Conservation (phyloP, 2,329 filamentous ascomycete genomes). For the Tolypocladium endophyticum region DNA sequence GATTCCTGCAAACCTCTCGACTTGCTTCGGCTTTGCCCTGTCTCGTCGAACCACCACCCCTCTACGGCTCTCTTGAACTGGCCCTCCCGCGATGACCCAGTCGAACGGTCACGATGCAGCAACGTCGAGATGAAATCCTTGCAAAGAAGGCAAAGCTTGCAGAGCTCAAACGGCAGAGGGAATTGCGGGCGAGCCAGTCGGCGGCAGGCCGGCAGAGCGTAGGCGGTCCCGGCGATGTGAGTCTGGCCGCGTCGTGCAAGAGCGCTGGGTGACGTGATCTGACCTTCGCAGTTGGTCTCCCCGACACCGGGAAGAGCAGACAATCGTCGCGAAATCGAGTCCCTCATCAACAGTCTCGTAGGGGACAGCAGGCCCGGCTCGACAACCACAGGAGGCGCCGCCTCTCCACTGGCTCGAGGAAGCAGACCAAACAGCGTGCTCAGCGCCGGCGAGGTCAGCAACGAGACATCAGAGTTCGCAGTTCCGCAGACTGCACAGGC, state of each 20-base stretch:
- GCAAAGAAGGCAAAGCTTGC: slow-evolving; percentile 96
- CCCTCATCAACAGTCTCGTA: slow-evolving; percentile 73
- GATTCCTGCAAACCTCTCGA: not conserved
- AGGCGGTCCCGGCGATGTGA: slow-evolving; percentile 62
- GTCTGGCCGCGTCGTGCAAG: slow-evolving; percentile 12
- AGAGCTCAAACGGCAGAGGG: slow-evolving; percentile 87
- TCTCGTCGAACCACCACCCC: not conserved
- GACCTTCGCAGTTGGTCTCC: slow-evolving; percentile 38
- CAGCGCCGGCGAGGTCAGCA: slow-evolving; percentile 72
- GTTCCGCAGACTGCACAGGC: slow-evolving; percentile 32
- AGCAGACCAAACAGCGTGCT: slow-evolving; percentile 82
- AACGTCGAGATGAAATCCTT: slow-evolving; percentile 89
- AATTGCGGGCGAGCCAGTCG: slow-evolving; percentile 69
- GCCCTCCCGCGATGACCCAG: slow-evolving; percentile 36
- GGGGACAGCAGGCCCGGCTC: slow-evolving; percentile 66
- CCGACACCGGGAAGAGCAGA: slow-evolving; percentile 61
- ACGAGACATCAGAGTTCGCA: slow-evolving; percentile 54
- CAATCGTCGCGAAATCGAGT: slow-evolving; percentile 68
- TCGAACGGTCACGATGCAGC: slow-evolving; percentile 46
- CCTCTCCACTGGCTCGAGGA: slow-evolving; percentile 55
- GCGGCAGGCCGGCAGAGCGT: slow-evolving; percentile 58
- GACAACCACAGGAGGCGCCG: slow-evolving; percentile 50
- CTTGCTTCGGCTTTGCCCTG: not conserved
- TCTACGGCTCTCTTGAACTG: slow-evolving; percentile 5
- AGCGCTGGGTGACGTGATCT: not conserved